A percentile compares a stretch with the other conserved stretches of the same genome.
Conservation (phyloP, 768 basidiomycete species). For the Phylloporus scabripes region DNA sequence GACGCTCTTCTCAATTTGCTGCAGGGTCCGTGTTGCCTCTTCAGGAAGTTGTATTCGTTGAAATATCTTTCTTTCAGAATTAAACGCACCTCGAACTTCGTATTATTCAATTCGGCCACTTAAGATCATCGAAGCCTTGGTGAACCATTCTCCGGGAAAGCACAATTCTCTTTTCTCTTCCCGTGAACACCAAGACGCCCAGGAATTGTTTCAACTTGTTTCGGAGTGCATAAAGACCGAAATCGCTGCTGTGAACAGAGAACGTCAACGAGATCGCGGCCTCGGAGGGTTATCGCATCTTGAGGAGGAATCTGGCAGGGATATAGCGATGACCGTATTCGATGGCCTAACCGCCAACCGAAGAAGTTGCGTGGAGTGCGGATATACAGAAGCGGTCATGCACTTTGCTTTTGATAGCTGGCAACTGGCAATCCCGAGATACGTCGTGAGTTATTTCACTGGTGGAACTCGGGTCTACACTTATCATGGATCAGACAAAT, state of each 20-base stretch:
- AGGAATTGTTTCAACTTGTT: slow-evolving; percentile 93
- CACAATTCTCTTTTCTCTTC: slow-evolving; percentile 70
- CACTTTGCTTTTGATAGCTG: slow-evolving; percentile 85
- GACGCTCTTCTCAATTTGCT: slow-evolving; percentile 74
- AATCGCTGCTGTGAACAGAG: slow-evolving; percentile 63
- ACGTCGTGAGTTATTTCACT: slow-evolving; percentile 42
- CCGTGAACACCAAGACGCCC: slow-evolving; percentile 95
- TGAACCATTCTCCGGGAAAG: slow-evolving; percentile 46
- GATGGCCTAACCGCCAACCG: slow-evolving; percentile 90
- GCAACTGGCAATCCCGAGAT: slow-evolving; percentile 69
- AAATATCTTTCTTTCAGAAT: slow-evolving; percentile 35
- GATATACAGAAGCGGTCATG: slow-evolving; percentile 92
- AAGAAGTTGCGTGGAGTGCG: slow-evolving; percentile 82
- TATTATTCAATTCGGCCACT: slow-evolving; percentile 65
- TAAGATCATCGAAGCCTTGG: slow-evolving; percentile 66
- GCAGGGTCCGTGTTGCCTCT: slow-evolving; percentile 42
- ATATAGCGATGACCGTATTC: slow-evolving; percentile 66
- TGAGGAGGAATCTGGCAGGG: slow-evolving; percentile 22
- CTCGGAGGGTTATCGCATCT: slow-evolving; percentile 49
- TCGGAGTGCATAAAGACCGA: slow-evolving; percentile 89
- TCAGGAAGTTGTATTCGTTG: slow-evolving; percentile 3
- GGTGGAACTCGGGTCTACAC: slow-evolving; percentile 1
- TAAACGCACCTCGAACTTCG: slow-evolving; percentile 57
- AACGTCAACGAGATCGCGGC: slow-evolving; percentile 66
- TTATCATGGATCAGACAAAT: slow-evolving; percentile 39